phyloP scores from a whole-genome alignment of 768 basidiomycete species.

The Amanita rimosa region DNA sequence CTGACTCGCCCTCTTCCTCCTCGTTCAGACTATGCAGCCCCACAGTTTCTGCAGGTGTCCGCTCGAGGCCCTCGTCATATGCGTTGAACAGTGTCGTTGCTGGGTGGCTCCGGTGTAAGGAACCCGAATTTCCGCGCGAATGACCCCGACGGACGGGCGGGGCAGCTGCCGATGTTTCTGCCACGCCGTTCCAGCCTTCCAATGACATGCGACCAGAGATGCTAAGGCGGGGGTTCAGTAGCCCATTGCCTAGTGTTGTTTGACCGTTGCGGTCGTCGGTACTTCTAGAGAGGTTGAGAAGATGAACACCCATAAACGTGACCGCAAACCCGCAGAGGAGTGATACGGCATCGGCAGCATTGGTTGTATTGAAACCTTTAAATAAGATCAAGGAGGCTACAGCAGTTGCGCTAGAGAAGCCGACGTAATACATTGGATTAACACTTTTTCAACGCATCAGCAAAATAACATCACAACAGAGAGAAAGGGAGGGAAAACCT shows the following conservation, averaged over 20 bases:
- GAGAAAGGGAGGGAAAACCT: constrained; percentile 21
- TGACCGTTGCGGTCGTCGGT: constrained; percentile 36
- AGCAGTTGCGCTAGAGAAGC: constrained; percentile 89
- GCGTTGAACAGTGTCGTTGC: constrained; percentile 62
- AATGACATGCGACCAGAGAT: constrained; percentile 72
- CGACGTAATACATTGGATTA: constrained; percentile 97
- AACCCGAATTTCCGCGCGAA: constrained; percentile 51
- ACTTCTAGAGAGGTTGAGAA: constrained; percentile 72
- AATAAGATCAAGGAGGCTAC: constrained; percentile 93
- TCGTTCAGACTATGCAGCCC: constrained; percentile 58
- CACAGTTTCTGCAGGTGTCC: constrained; percentile 22
- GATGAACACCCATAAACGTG: constrained; percentile 95
- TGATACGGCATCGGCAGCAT: constrained; percentile 71
- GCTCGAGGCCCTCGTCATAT: constrained; percentile 41
- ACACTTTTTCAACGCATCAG: constrained; percentile 41
- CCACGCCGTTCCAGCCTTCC: constrained; percentile 56
- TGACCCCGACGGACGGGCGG: constrained; percentile 18
- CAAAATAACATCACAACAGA: neutral
- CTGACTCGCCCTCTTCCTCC: constrained; percentile 39
- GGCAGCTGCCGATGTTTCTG: constrained; percentile 9
- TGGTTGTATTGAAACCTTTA: constrained; percentile 91
- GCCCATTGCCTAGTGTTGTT: constrained; percentile 48
- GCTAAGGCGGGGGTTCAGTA: constrained; percentile 72
- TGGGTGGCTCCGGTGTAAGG: constrained; percentile 50
- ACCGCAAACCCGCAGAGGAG: constrained; percentile 84